phyloP scores from a whole-genome alignment of 2,329 filamentous ascomycete species.

The Venturiaceae sp. region DNA sequence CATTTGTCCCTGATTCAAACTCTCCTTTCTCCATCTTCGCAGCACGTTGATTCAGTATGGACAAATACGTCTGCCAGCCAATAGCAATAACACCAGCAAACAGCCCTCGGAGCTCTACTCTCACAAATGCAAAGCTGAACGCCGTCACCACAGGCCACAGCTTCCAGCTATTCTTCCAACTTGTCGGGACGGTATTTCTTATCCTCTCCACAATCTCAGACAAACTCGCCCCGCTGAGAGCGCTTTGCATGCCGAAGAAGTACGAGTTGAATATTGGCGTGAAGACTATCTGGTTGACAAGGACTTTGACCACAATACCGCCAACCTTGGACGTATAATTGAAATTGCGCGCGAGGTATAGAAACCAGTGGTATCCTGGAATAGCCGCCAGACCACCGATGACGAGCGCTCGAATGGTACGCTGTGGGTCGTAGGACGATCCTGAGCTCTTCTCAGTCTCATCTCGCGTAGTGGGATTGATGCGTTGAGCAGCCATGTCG shows the following conservation, averaged over 20 bases:
- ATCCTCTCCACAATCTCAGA: constrained; percentile 61
- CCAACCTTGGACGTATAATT: constrained; percentile 67
- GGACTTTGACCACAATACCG: constrained; percentile 67
- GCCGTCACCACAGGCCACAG: constrained; percentile 83
- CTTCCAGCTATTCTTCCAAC: constrained; percentile 70
- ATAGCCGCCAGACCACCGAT: constrained; percentile 68
- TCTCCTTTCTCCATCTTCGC: constrained; percentile 35
- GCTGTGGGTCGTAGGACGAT: constrained; percentile 51
- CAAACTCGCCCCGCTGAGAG: constrained; percentile 49
- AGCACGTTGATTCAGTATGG: constrained; percentile 65
- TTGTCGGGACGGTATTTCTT: constrained; percentile 64
- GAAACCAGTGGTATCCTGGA: constrained; percentile 74
- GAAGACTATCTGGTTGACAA: constrained; percentile 70
- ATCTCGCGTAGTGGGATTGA: constrained; percentile 24
- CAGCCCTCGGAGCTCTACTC: constrained; percentile 67
- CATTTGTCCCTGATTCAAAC: neutral
- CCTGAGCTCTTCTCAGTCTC: constrained; percentile 11
- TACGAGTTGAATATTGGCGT: constrained; percentile 54
- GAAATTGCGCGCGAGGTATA: constrained; percentile 68
- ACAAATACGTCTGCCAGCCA: constrained; percentile 88
- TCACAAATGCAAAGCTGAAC: constrained; percentile 77
- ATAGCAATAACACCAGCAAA: constrained; percentile 71
- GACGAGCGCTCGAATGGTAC: constrained; percentile 61
- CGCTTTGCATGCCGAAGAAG: constrained; percentile 41
- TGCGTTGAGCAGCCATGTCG: constrained; percentile 67